Base-by-base conservation (phyloP, 345 rosid species). In the Corchorus olitorius region DNA sequence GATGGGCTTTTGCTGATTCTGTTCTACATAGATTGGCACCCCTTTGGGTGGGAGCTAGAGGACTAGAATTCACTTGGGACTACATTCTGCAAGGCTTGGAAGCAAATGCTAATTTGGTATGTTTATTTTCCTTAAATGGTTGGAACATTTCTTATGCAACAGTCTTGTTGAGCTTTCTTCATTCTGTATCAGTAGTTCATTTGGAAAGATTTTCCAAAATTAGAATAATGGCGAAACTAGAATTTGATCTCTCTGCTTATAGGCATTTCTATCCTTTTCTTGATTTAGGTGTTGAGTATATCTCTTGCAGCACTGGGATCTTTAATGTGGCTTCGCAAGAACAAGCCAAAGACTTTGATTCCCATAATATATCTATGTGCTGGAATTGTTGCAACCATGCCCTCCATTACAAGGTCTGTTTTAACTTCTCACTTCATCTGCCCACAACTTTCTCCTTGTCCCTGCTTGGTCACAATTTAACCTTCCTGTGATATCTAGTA, bases 1-100 rank as follows among this genome's bases (percentile, higher is more conserved):
- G 98, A 46, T 95, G 99, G 99, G 99, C 99, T 50, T 95, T 95
- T 12, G 97, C 99, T 39, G 99, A 95, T 89, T 88, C 99, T 71
- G 91, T 95, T 65, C 84, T 95, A 48, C 99, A 95, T 81, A 89
- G 93, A 83, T 84, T 93, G 81, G 99, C 98, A 70, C 97, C 97
- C 43, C 97, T 95, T 33, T 93, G 98, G 99, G 97, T 92, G 48
- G 98, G 98, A 70, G 97, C 98, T 62, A 85, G 98, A 82, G 99
- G 98, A 62, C 87, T 92, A 66, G 98, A 95, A 81, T 93, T 95
- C 81, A 96, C 98, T 37, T 92, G 99, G 98, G 97, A 91, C 41
- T 93, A 86, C 79, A 83, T 95, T 79, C 80, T 95, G 61, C 98
- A 95, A 81, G 99, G 99, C 56, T 91, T 95, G 56, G 99, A 95